Conservation (phyloP, 495 filamentous ascomycete species). For the Massariosphaeria phaeospora region DNA sequence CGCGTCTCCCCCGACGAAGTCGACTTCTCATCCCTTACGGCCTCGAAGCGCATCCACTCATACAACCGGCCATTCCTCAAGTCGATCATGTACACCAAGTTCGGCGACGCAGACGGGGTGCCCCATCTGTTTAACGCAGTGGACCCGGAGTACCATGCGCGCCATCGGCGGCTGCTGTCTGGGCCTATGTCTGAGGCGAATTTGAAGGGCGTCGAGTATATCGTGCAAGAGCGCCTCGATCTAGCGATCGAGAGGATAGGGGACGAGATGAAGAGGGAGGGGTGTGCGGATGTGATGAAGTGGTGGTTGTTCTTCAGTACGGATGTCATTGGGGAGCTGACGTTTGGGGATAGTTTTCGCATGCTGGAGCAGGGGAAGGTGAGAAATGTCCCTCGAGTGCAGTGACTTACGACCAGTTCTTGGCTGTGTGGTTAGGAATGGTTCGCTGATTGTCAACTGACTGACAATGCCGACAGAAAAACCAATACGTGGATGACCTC, state of each 20-base stretch:
- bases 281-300: conserved; percentile 46
- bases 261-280: not conserved
- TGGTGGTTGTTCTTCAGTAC: conserved; percentile 57
- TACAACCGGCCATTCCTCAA: conserved; percentile 1
- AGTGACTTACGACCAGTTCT: not conserved
- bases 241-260: not conserved
- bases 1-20: conserved; percentile 3
- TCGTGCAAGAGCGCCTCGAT: not conserved
- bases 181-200: not conserved
- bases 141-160: not conserved
- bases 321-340: conserved; percentile 53
- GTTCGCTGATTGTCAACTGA: not conserved
- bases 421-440: not conserved
- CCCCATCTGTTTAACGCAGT: not conserved
- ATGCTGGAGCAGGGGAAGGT: conserved; percentile 51
- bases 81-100: not conserved
- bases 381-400: not conserved
- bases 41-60: conserved; percentile 5
- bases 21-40: not conserved
- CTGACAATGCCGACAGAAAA: not conserved
- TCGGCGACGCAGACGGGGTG: not conserved
- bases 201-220: not conserved
- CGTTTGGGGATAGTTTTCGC: conserved; percentile 55
- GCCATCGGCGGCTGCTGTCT: conserved; percentile 1
- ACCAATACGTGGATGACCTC: conserved; percentile 2